Evolutionary conservation across 176 grass and related monocot genomes (phyloP), one percentile per base, ranked within the genome.

Genomic region (Aegilops bicornis): DNA sequence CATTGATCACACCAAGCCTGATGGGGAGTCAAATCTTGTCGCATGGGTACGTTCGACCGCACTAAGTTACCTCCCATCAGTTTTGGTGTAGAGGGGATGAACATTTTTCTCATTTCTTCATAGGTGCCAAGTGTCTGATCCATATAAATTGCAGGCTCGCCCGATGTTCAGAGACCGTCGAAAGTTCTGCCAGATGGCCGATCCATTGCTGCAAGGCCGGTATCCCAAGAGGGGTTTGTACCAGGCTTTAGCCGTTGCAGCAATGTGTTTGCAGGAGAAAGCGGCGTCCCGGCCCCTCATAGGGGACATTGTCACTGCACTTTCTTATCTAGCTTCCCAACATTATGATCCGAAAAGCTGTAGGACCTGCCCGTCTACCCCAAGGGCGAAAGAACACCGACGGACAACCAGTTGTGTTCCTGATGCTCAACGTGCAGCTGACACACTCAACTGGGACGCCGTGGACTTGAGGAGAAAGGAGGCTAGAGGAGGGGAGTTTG

Each of bases 191-290:
- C 90, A 93, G 73, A 92, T 99, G 91, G 97, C 89, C 3, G 97
- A 99, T 77, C 94, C 94, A 65, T 89, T 83, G 29, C 82, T 99
- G 31, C 86, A 87, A 79, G 90, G 90, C 9, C 48, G 58, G 23
- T 99, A 92, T 63, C 94, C 97, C 14, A 96, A 84, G 88, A 94
- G 97, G 88, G 92, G 97, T 27, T 37, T 99, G 76, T 99, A 99
- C 60, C 97, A 96, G 85, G 92, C 97, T 80, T 89, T 99, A 87
- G 94, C 94, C 77, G 83, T 99, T 79, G 87, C 97, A n/a, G 89
- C 97, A 42, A 99, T 99, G 97, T 99, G 97, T 78, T 94, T 99
- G 80, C 97, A 99, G 73, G 97, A 99, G 73, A 84, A 93, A 47
- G 92, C 97, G 60, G 64, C 90, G 36, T 93, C 90, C 80, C 84